These are phyloP conservation scores for Rhodotorula sp. DNA, from an alignment of 1,284 basidiomycete genomes.

Conservation along the genomic window DNA sequence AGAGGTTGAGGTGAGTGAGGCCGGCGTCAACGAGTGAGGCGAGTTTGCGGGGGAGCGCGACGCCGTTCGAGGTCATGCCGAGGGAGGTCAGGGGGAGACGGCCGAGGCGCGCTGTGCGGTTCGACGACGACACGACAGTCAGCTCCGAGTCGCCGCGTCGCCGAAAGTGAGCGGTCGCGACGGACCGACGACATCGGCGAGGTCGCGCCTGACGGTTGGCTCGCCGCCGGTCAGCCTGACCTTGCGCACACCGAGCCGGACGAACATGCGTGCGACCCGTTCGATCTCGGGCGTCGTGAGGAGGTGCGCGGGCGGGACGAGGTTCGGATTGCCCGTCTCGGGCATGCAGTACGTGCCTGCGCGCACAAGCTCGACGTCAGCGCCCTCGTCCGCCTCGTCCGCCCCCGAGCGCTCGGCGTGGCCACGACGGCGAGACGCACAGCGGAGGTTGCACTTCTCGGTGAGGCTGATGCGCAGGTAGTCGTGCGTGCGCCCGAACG, in stretches of 20 bases:
- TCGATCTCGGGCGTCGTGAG: constrained; percentile 73
- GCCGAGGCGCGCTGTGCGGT: constrained; percentile 32
- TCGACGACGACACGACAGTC: not conserved
- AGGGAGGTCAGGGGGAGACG: constrained; percentile 60
- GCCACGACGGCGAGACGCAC: too few species aligned
- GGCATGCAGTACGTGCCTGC: constrained; percentile 90
- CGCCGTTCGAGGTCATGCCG: constrained; percentile 81
- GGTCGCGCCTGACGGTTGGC: constrained; percentile 76
- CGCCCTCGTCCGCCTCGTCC: too few species aligned
- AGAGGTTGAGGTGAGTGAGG: constrained; percentile 77
- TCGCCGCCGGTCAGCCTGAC: constrained; percentile 85
- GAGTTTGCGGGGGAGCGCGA: constrained; percentile 69
- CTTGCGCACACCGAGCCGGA: constrained; percentile 73
- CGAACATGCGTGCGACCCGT: constrained; percentile 71
- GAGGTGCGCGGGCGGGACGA: constrained; percentile 67
- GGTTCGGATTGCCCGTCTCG: constrained; percentile 64
- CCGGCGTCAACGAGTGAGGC: constrained; percentile 66
- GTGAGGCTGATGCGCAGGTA: constrained; percentile 83
- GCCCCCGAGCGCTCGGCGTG: too few species aligned
- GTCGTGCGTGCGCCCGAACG: constrained; percentile 66
- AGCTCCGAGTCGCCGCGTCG: not conserved
- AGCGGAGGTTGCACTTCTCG: constrained; percentile 81
- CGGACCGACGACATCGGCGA: constrained; percentile 67
- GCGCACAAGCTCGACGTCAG: not conserved
- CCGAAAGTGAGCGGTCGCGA: constrained; percentile 1